Percentiles rank a stretch among this genome's conserved stretches.
Conservation (phyloP, 371 early-diverging fungal species). For the Lichtheimia ramosa region DNA sequence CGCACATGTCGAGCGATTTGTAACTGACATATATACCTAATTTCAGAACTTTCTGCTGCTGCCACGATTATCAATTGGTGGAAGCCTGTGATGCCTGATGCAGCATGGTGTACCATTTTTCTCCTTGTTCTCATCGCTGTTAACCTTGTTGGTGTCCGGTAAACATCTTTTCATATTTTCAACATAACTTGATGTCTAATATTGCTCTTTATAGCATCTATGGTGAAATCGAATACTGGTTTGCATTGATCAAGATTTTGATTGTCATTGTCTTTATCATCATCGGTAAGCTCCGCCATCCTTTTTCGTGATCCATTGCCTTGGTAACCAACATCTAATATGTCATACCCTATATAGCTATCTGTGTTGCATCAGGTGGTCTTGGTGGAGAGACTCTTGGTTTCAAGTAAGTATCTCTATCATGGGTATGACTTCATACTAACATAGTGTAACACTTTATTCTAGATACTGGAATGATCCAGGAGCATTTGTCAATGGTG, state of each 20-base stretch:
- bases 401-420: slow-evolving; percentile 15
- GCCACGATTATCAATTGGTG: slow-evolving; percentile 80
- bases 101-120: slow-evolving; percentile 65
- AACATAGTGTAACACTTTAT: slow-evolving; percentile 4
- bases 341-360: slow-evolving; percentile 39
- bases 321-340: neutral
- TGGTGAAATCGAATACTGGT: slow-evolving; percentile 79
- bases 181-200: too few species aligned
- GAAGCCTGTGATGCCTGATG: slow-evolving; percentile 55
- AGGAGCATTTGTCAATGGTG: slow-evolving; percentile 79
- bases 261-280: slow-evolving; percentile 71
- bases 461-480: slow-evolving; percentile 68
- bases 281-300: slow-evolving; percentile 45
- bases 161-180: neutral
- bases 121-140: slow-evolving; percentile 54
- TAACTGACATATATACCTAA: too few species aligned
- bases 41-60: slow-evolving; percentile 74
- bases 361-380: slow-evolving; percentile 67
- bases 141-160: slow-evolving; percentile 61
- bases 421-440: neutral
- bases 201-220: slow-evolving; percentile 49
- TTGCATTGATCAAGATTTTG: slow-evolving; percentile 70
- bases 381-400: slow-evolving; percentile 62
- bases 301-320: neutral
- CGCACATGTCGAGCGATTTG: too few species aligned